Percentiles rank a stretch among this genome's conserved stretches.
These are phyloP conservation scores for Pestalotiopsis sp. DNA, from an alignment of 2,329 filamentous ascomycete genomes.

Conservation along the genomic window DNA sequence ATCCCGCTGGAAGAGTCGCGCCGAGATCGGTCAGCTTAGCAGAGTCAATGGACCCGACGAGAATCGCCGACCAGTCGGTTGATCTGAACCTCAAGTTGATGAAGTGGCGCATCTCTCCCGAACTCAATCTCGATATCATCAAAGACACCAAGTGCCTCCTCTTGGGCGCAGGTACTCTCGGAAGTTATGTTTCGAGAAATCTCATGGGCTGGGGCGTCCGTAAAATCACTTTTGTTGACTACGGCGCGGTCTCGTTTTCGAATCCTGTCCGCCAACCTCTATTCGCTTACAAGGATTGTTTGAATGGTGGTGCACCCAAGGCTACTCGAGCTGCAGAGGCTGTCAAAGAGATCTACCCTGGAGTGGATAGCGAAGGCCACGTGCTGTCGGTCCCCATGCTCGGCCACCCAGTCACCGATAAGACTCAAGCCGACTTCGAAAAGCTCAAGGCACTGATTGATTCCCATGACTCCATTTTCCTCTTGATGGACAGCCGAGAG, in stretches of 20 bases:
- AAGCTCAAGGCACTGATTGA: constrained; percentile 75
- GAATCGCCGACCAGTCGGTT: constrained; percentile 89
- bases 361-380: constrained; percentile 80
- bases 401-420: constrained; percentile 83
- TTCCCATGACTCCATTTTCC: constrained; percentile 87
- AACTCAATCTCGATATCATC: constrained; percentile 83
- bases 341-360: constrained; percentile 85
- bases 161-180: constrained; percentile 89
- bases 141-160: constrained; percentile 89
- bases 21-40: constrained; percentile 80
- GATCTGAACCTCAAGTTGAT: constrained; percentile 97
- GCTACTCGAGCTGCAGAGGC: constrained; percentile 80
- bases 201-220: constrained; percentile 94
- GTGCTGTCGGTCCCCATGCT: constrained; percentile 92
- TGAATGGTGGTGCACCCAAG: constrained; percentile 82
- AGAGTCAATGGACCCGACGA: constrained; percentile 89
- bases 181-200: constrained; percentile 90
- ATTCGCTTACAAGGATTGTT: constrained; percentile 87
- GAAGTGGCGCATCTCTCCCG: constrained; percentile 96
- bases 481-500: constrained; percentile 97
- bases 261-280: constrained; percentile 95
- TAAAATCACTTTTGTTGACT: constrained; percentile 95
- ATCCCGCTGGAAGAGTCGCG: constrained; percentile 74
- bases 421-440: constrained; percentile 74
- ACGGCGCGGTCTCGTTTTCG: constrained; percentile 89